Evolutionary conservation across 2,329 filamentous ascomycete genomes (phyloP).

Genomic region (Fusarium nodosum): DNA sequence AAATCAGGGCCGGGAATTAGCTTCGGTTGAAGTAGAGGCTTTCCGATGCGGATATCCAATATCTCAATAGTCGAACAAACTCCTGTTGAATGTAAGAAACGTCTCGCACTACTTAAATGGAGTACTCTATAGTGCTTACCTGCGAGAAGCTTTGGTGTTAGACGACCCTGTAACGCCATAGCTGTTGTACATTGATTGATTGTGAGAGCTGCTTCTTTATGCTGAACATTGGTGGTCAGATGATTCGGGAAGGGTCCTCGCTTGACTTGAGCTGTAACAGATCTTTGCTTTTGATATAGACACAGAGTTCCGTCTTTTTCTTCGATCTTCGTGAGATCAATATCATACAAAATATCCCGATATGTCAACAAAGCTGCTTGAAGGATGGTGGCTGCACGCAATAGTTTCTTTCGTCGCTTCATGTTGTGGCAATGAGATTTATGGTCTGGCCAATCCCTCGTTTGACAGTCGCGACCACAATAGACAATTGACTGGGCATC

Average conservation of each 20-base stretch:
- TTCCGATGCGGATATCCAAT: neutral
- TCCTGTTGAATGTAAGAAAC: neutral
- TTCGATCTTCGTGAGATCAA: constrained; percentile 5
- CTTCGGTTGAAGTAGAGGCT: neutral
- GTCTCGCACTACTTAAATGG: accelerated
- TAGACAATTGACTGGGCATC: neutral
- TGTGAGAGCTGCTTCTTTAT: constrained; percentile 4
- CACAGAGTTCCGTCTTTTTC: neutral
- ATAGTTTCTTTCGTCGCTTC: neutral
- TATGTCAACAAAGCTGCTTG: neutral
- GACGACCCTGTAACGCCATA: neutral
- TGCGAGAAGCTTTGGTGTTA: constrained; percentile 5
- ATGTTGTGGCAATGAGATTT: neutral
- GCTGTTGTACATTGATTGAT: constrained; percentile 11
- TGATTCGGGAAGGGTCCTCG: neutral
- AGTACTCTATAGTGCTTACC: neutral
- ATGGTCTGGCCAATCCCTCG: neutral
- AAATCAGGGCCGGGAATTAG: neutral
- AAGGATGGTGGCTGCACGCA: constrained; percentile 1
- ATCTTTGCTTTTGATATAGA: constrained; percentile 1
- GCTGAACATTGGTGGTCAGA: neutral
- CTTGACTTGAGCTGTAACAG: neutral
- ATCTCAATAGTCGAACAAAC: neutral
- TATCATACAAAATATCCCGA: neutral
- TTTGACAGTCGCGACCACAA: neutral